These are phyloP conservation scores for Macroventuria anomochaeta DNA, from an alignment of 2,329 filamentous ascomycete species.

Conservation along the genomic window DNA sequence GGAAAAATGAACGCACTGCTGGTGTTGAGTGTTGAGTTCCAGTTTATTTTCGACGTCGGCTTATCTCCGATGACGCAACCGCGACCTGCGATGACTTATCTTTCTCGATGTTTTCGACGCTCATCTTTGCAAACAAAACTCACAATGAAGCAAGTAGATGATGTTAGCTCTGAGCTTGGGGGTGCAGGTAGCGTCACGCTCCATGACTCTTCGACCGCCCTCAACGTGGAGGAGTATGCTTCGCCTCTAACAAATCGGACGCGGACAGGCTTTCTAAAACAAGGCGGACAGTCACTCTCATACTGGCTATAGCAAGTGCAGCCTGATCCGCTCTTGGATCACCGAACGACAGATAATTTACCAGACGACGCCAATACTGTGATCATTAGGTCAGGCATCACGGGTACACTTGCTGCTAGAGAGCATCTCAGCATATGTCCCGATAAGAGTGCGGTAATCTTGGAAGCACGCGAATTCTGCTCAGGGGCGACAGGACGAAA, in stretches of 20 bases:
- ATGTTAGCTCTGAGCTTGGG: conserved; percentile 5
- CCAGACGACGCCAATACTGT: conserved; percentile 42
- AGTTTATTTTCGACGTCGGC: not conserved
- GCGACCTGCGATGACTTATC: not conserved
- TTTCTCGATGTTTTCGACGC: not conserved
- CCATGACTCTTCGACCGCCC: conserved; percentile 14
- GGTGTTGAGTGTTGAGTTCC: not conserved
- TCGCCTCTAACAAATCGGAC: conserved; percentile 10
- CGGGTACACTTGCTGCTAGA: conserved; percentile 28
- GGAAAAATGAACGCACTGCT: not conserved
- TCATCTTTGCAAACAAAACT: no score
- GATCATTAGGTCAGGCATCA: conserved; percentile 45
- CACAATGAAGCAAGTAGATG: conserved; percentile 19
- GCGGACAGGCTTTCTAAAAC: conserved; percentile 33
- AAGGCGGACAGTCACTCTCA: conserved; percentile 34
- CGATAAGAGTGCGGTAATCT: conserved; percentile 23
- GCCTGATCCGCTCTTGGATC: conserved; percentile 31
- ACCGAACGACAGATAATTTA: conserved; percentile 40
- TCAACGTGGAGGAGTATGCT: conserved; percentile 31
- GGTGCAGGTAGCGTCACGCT: conserved; percentile 16
- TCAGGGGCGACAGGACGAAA: conserved; percentile 41
- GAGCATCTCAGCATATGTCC: conserved; percentile 33
- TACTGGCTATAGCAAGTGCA: conserved; percentile 41
- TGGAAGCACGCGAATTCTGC: conserved; percentile 41
- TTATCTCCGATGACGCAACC: conserved; percentile 12